Base-by-base conservation (phyloP, 208 protist species). In the Angomonas deanei region DNA sequence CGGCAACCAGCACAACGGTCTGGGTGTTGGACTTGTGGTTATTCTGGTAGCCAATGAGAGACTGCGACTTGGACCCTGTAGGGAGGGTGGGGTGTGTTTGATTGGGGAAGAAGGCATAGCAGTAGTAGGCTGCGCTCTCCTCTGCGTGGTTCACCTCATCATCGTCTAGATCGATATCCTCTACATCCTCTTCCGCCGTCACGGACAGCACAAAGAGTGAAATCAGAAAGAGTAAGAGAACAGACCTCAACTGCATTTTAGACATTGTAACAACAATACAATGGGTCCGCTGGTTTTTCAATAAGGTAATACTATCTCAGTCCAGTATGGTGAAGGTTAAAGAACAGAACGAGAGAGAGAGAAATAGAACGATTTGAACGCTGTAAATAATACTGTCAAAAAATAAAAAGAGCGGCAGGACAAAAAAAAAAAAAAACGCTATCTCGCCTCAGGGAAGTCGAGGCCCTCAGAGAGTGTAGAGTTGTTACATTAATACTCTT, bases 31-130 rank as follows among this genome's bases (percentile, higher is more conserved):
- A 61, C 3, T 34, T 24, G 3, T 80, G 69, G 57, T 78, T 83
- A 67, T 93, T 93, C 32, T 80, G 80, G 72, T 80, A 96, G 17
- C 75, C 84, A 26, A 96, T 73, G 30, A 86, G 47, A 3, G 61
- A 66, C 13, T 83, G 62, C 1, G 71, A 61, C 47, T 66, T 71
- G 17, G 69, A 65, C 6, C 88, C 88, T 1, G 78, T 80, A 2
- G 67, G 74, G 24, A 92, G 64, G 39, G 68, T 66, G 0, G 79
- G 83, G 49, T 74, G 74, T 4, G 66, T 69, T 23, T 68, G 64
- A 57, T 85, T 78, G 0, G 76, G 80, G 52, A 95, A 92, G 53
- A 86, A 80, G 28, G 77, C 83, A 27, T 73, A 76, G 54, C 75
- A 68, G 15, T 69, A n/a, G 17, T 36, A 68, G 10, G 56, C 1